Evolutionary conservation across 306 rosid genomes (phyloP).

Genomic region (Castanea crenata): DNA sequence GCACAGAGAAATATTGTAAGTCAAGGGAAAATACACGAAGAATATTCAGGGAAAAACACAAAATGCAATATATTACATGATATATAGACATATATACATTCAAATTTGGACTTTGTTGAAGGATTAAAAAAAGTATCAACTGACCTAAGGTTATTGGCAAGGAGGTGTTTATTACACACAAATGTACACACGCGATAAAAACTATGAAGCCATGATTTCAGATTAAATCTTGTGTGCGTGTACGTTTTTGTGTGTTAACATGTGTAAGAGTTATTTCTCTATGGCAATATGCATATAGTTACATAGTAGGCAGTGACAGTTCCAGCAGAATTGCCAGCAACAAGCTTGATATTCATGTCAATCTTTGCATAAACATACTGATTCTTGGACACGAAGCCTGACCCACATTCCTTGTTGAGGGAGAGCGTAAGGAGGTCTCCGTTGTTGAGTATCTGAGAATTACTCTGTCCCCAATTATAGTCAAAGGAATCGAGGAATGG

Average conservation of each 20-base stretch:
- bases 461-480: slow-evolving; percentile 34
- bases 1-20: background rate
- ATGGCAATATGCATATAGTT: background rate
- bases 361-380: slow-evolving; percentile 33
- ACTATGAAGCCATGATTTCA: background rate
- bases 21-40: too few relatives aligned
- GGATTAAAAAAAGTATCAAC: too few relatives aligned
- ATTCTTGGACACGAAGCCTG: slow-evolving; percentile 37
- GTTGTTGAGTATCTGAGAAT: slow-evolving; percentile 17
- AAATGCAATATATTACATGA: too few relatives aligned
- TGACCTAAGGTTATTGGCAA: too few relatives aligned
- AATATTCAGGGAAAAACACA: too few relatives aligned
- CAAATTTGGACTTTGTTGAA: too few relatives aligned
- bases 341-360: slow-evolving; percentile 47
- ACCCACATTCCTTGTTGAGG: slow-evolving; percentile 35
- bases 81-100: too few relatives aligned
- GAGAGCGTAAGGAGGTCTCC: slow-evolving; percentile 34
- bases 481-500: slow-evolving; percentile 24
- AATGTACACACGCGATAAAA: background rate
- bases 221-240: too few relatives aligned
- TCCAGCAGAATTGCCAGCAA: slow-evolving; percentile 42
- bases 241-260: too few relatives aligned
- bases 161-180: too few relatives aligned
- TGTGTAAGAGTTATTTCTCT: too few relatives aligned
- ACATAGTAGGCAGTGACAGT: slow-evolving; percentile 42